Evolutionary conservation across 257 asterid species (phyloP).

Genomic region (Primulina tabacum): DNA sequence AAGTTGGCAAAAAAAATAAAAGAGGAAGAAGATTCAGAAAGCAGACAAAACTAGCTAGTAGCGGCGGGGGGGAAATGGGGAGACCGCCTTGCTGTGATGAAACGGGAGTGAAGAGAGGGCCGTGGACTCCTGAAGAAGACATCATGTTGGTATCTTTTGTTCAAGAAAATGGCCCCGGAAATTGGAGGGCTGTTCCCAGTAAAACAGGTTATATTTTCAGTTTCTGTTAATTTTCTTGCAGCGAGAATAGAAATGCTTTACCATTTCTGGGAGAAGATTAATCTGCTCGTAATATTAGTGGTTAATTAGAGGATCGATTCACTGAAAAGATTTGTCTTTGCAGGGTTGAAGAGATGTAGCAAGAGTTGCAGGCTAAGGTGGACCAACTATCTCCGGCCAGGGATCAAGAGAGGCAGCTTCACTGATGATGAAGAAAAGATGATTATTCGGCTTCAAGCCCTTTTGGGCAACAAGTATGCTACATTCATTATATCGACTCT

Average conservation of each 20-base stretch:
- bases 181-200: conserved; percentile 85
- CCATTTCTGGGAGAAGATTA: too few relatives aligned
- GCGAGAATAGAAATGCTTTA: too few relatives aligned
- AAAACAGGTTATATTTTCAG: conserved; percentile 46
- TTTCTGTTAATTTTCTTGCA: not conserved
- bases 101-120: conserved; percentile 83
- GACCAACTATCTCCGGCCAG: conserved; percentile 94
- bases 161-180: conserved; percentile 87
- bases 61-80: conserved; percentile 50
- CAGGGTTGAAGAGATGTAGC: conserved; percentile 86
- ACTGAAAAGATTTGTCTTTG: not conserved
- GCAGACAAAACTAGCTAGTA: not conserved
- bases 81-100: conserved; percentile 97
- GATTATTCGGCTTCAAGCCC: conserved; percentile 93
- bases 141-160: conserved; percentile 72
- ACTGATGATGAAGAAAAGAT: conserved; percentile 77
- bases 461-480: conserved; percentile 83
- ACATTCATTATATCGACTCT: too few relatives aligned
- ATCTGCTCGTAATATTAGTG: too few relatives aligned
- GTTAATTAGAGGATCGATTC: too few relatives aligned
- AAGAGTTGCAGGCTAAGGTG: conserved; percentile 95
- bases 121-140: conserved; percentile 99
- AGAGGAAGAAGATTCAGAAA: not conserved
- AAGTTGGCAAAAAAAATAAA: not conserved
- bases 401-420: conserved; percentile 87